These are phyloP conservation scores for Fraxinus baroniana DNA, from an alignment of 305 asterid species.

Conservation along the genomic window DNA sequence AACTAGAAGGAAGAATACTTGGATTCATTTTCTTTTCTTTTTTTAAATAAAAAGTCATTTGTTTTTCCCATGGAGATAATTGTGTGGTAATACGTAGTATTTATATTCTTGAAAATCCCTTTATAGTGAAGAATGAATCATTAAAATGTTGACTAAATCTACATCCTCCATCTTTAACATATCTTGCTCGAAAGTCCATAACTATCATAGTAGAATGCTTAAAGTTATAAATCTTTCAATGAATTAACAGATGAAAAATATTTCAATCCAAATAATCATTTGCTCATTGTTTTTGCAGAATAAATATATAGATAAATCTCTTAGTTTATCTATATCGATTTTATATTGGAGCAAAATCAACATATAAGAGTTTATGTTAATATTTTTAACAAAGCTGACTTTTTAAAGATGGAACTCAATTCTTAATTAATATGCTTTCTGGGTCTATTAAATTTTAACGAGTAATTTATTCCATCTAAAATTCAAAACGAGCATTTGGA, in stretches of 20 bases:
- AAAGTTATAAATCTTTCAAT: neutral
- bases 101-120: neutral
- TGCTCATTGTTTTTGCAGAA: neutral
- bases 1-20: too few relatives aligned
- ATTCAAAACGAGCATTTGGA: neutral
- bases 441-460: neutral
- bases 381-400: neutral
- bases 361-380: neutral
- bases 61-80: neutral
- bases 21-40: too few relatives aligned
- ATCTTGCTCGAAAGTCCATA: neutral
- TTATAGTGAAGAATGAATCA: neutral
- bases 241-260: neutral
- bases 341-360: neutral
- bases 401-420: neutral
- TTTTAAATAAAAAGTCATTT: too few relatives aligned
- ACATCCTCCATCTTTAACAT: neutral
- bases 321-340: neutral
- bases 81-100: neutral
- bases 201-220: neutral
- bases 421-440: neutral
- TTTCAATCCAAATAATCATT: neutral
- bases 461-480: neutral
- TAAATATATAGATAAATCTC: neutral
- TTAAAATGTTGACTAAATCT: neutral